phyloP scores from a whole-genome alignment of 345 rosid genomes.

The Microthlaspi erraticum region DNA sequence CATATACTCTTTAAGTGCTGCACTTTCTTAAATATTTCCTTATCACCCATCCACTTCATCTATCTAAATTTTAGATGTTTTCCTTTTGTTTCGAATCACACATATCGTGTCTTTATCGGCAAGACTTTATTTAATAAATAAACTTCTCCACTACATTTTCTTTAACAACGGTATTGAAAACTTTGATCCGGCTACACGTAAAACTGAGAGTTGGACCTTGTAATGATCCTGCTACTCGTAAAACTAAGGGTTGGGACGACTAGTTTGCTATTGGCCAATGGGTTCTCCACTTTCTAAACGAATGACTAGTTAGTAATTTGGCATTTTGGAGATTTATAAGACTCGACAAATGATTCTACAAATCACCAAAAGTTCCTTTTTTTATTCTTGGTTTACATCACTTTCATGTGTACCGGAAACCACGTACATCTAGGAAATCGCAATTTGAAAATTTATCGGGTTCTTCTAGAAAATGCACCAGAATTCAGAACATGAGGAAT shows the following conservation, averaged over 20 bases:
- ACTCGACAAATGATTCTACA: not conserved
- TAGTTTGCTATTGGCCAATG: too few relatives aligned
- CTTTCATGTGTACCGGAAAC: not conserved
- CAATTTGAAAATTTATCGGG: not conserved
- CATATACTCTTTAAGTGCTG: constrained; percentile 39
- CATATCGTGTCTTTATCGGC: constrained; percentile 23
- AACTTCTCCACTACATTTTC: constrained; percentile 12
- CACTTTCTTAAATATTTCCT: constrained; percentile 38
- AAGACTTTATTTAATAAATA: constrained; percentile 5
- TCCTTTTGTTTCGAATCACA: constrained; percentile 38
- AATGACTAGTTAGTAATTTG: not conserved
- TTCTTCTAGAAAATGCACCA: not conserved
- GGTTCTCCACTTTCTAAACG: too few relatives aligned
- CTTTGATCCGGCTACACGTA: constrained; percentile 4
- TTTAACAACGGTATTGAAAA: not conserved
- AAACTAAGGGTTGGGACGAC: too few relatives aligned
- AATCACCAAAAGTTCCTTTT: not conserved
- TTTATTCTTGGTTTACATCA: not conserved
- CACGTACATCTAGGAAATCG: not conserved
- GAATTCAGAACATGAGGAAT: not conserved
- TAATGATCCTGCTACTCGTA: not conserved
- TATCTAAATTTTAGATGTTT: constrained; percentile 16
- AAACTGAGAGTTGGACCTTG: not conserved
- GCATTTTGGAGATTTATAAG: not conserved
- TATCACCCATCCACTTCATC: constrained; percentile 36